A percentile compares a stretch with the other conserved stretches of the same genome.
Conservation (phyloP, 768 basidiomycete genomes). For the Multifurca ochricompacta region DNA sequence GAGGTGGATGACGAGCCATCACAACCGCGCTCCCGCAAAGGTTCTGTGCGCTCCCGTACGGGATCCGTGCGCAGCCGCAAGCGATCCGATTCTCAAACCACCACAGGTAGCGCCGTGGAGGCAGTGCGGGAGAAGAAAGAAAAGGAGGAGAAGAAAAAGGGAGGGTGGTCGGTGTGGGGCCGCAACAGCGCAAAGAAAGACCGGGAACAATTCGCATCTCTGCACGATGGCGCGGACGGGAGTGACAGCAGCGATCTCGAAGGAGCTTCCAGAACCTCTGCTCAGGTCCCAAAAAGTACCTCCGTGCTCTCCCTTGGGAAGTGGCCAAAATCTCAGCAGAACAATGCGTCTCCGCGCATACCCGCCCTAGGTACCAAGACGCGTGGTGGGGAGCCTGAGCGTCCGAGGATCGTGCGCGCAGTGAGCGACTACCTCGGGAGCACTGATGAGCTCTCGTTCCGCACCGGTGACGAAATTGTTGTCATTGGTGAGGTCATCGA, state of each 20-base stretch:
- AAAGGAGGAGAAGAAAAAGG: slow-evolving; percentile 56
- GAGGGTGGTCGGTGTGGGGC: slow-evolving; percentile 15
- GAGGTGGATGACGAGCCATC: slow-evolving; percentile 5
- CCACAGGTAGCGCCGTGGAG: slow-evolving; percentile 31
- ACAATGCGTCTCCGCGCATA: slow-evolving; percentile 6
- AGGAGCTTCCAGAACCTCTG: slow-evolving; percentile 26
- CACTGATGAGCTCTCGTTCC: slow-evolving; percentile 72
- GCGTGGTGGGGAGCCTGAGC: slow-evolving; percentile 19
- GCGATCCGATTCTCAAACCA: slow-evolving; percentile 50
- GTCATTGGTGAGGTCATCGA: slow-evolving; percentile 77
- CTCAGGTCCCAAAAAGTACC: background rate
- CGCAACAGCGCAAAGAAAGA: slow-evolving; percentile 20
- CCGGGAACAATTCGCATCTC: slow-evolving; percentile 48
- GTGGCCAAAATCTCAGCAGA: slow-evolving; percentile 12
- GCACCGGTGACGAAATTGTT: slow-evolving; percentile 63
- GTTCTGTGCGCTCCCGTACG: slow-evolving; percentile 34
- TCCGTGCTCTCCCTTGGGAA: slow-evolving; percentile 19
- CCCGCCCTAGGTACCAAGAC: slow-evolving; percentile 29
- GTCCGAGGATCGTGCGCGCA: slow-evolving; percentile 47
- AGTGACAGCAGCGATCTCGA: slow-evolving; percentile 26
- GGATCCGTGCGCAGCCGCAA: slow-evolving; percentile 43
- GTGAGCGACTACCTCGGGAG: slow-evolving; percentile 69
- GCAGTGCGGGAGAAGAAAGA: slow-evolving; percentile 33
- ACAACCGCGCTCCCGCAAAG: slow-evolving; percentile 21
- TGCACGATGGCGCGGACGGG: slow-evolving; percentile 37